Evolutionary conservation across 179 eudicot species (phyloP).

Genomic region (Silene coronaria): DNA sequence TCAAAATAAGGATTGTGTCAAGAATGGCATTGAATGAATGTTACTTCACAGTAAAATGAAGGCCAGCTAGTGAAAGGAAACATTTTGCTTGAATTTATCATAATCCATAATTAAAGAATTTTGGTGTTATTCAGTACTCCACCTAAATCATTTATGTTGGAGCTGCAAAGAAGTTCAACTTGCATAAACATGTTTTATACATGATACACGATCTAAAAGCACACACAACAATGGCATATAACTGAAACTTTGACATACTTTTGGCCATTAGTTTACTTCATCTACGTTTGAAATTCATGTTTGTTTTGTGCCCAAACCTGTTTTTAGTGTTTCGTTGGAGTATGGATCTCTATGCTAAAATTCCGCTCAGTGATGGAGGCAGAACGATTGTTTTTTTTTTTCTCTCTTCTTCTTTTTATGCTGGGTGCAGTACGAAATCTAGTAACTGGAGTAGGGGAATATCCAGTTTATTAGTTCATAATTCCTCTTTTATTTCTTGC

Average conservation of each 20-base stretch:
- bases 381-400: no score
- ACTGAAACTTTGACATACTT: not conserved
- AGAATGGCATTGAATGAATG: not conserved
- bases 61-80: no score
- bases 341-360: not conserved
- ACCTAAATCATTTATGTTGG: not conserved
- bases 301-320: not conserved
- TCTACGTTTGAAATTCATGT: not conserved
- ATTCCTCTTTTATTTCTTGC: not conserved
- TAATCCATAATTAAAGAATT: not conserved
- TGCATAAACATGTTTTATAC: not conserved
- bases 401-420: no score
- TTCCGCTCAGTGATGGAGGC: not conserved
- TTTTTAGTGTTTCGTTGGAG: not conserved
- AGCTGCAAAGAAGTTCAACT: not conserved
- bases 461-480: not conserved
- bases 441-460: not conserved
- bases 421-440: not conserved
- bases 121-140: not conserved
- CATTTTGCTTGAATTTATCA: no score
- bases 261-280: not conserved
- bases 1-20: not conserved
- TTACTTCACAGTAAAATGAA: not conserved
- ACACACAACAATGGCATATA: not conserved
- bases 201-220: not conserved